phyloP scores from a whole-genome alignment of 2,329 filamentous ascomycete genomes.

The Sclerotinia sclerotiorum region DNA sequence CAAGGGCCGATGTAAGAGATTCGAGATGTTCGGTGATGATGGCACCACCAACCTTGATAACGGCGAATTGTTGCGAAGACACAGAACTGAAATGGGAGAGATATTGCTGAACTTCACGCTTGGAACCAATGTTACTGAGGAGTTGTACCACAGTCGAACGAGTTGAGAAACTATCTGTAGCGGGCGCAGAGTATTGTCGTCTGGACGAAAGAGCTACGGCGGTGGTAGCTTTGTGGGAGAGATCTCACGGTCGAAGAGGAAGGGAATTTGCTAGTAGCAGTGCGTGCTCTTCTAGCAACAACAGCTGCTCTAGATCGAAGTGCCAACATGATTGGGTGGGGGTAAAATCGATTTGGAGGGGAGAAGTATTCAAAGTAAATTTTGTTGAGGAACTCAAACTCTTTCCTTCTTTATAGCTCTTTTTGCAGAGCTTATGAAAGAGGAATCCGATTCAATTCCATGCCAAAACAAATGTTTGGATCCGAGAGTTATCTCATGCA shows the following conservation, averaged over 20 bases:
- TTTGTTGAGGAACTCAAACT: slow-evolving; percentile 6
- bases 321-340: slow-evolving; percentile 39
- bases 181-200: slow-evolving; percentile 38
- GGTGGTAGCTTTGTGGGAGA: slow-evolving; percentile 36
- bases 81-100: slow-evolving; percentile 96
- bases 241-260: slow-evolving; percentile 30
- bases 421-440: slow-evolving; percentile 30
- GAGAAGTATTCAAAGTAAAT: slow-evolving; percentile 14
- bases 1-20: slow-evolving; percentile 82
- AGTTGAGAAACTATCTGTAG: slow-evolving; percentile 47
- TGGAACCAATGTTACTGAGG: slow-evolving; percentile 92
- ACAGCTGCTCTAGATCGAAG: slow-evolving; percentile 38
- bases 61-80: slow-evolving; percentile 93
- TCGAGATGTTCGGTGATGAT: slow-evolving; percentile 94
- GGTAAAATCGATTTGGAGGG: slow-evolving; percentile 1
- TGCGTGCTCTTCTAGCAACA: slow-evolving; percentile 38
- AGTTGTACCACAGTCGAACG: slow-evolving; percentile 84
- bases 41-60: slow-evolving; percentile 96
- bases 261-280: slow-evolving; percentile 33
- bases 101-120: slow-evolving; percentile 95
- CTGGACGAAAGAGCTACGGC: slow-evolving; percentile 33
- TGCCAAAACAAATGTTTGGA: slow-evolving; percentile 33
- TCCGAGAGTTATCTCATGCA: slow-evolving; percentile 35
- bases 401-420: slow-evolving; percentile 33
- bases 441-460: slow-evolving; percentile 26